phyloP scores from a whole-genome alignment of 306 rosid genomes.

The Prunus mongolica region DNA sequence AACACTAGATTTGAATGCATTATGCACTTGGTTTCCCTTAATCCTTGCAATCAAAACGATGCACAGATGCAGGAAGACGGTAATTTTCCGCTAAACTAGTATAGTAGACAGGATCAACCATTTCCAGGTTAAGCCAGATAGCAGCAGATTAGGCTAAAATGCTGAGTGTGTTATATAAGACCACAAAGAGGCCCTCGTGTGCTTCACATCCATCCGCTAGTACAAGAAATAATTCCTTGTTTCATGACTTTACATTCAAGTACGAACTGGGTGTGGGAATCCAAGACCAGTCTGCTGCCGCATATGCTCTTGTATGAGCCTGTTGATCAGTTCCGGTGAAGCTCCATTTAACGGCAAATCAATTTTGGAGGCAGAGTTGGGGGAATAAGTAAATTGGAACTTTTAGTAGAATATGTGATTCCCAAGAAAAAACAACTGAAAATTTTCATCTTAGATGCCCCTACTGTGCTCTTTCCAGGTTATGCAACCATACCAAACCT shows the following conservation, averaged over 20 bases:
- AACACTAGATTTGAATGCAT: constrained; percentile 4
- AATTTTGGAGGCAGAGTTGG: constrained; percentile 1
- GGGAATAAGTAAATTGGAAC: neutral
- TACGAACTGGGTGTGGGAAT: constrained; percentile 48
- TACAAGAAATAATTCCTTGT: constrained; percentile 33
- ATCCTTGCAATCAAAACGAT: constrained; percentile 33
- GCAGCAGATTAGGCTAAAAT: constrained; percentile 47
- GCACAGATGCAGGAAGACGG: constrained; percentile 31
- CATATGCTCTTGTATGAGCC: constrained; percentile 81
- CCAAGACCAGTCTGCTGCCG: constrained; percentile 60
- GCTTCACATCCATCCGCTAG: constrained; percentile 35
- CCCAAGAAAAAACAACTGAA: neutral
- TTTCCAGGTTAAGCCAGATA: constrained; percentile 47
- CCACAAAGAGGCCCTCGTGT: constrained; percentile 37
- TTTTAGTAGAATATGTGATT: neutral
- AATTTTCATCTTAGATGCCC: neutral
- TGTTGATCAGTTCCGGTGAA: constrained; percentile 64
- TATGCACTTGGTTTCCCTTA: constrained; percentile 22
- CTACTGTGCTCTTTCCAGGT: neutral
- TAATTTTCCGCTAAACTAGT: constrained; percentile 32
- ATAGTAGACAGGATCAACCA: constrained; percentile 35
- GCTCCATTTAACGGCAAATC: constrained; percentile 61
- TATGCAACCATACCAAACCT: neutral
- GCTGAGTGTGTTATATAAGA: constrained; percentile 33
- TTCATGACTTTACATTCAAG: constrained; percentile 44